phyloP scores from a whole-genome alignment of 192 early-diverging fungal species.

The Kickxella alabastrina region DNA sequence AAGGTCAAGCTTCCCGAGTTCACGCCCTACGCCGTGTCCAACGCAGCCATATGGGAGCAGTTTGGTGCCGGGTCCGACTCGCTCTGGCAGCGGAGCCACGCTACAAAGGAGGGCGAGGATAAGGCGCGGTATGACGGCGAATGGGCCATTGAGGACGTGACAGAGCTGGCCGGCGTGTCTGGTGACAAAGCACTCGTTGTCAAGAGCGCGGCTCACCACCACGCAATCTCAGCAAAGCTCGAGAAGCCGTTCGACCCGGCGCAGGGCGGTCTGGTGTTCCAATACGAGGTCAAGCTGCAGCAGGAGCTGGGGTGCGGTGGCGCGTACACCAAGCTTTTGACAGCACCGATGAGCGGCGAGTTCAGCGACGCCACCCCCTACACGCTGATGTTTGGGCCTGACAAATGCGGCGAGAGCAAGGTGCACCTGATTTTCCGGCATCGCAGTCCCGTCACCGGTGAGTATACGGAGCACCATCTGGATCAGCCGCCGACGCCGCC shows the following conservation, averaged over 20 bases:
- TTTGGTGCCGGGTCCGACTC: conserved; percentile 14
- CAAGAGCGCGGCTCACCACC: conserved; percentile 76
- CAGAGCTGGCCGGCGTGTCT: conserved; percentile 53
- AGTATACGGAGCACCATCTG: conserved; percentile 84
- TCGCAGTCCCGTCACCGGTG: conserved; percentile 77
- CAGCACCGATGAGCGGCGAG: conserved; percentile 42
- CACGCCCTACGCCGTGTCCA: conserved; percentile 22
- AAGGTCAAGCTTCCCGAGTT: conserved; percentile 20
- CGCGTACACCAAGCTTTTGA: conserved; percentile 88
- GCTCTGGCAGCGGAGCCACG: conserved; percentile 34
- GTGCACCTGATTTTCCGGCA: conserved; percentile 93
- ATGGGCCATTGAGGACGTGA: conserved; percentile 76
- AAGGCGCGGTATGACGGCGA: conserved; percentile 62
- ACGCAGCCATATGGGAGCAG: conserved; percentile 48
- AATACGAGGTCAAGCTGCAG: conserved; percentile 86
- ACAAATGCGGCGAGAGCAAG: conserved; percentile 91
- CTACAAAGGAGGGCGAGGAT: conserved; percentile 27
- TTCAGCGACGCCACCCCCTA: conserved; percentile 85
- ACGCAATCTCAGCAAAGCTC: conserved; percentile 80
- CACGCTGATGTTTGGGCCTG: conserved; percentile 91
- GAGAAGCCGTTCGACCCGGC: conserved; percentile 67
- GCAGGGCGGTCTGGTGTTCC: conserved; percentile 72
- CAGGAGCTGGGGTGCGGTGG: conserved; percentile 73
- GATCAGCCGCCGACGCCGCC: conserved; percentile 64
- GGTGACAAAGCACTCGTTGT: conserved; percentile 78